Conservation (phyloP, 73 alveolate species). For the Tetrahymena elliotti region DNA sequence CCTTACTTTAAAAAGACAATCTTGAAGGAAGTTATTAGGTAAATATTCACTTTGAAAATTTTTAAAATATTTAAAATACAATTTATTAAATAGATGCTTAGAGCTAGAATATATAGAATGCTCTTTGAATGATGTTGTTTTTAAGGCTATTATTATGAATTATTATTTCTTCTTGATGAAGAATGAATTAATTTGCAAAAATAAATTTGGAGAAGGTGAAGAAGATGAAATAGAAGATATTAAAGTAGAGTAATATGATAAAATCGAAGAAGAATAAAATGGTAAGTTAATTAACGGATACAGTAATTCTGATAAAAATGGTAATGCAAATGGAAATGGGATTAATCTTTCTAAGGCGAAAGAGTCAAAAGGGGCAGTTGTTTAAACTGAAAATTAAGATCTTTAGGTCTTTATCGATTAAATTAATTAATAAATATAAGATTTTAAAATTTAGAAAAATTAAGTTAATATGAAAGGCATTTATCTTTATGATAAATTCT, state of each 20-base stretch:
- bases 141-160: not conserved
- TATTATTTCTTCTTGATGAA: not conserved
- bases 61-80: not conserved
- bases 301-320: not conserved
- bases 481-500: not conserved
- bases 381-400: not conserved
- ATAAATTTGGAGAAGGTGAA: not conserved
- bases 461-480: not conserved
- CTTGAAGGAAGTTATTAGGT: not conserved
- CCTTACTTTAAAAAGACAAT: not conserved
- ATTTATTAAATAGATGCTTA: not conserved
- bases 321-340: not conserved
- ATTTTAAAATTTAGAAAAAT: not conserved
- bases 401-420: not conserved
- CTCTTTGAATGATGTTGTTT: not conserved
- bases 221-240: not conserved
- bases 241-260: not conserved
- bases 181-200: not conserved
- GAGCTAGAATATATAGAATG: not conserved
- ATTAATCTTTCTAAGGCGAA: not conserved
- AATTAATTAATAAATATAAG: not conserved
- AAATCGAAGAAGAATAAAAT: not conserved
- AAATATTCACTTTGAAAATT: not conserved
- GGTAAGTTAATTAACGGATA: not conserved
- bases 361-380: not conserved